phyloP scores from a whole-genome alignment of 257 asterid species.

The Ophiorrhiza pumila region DNA sequence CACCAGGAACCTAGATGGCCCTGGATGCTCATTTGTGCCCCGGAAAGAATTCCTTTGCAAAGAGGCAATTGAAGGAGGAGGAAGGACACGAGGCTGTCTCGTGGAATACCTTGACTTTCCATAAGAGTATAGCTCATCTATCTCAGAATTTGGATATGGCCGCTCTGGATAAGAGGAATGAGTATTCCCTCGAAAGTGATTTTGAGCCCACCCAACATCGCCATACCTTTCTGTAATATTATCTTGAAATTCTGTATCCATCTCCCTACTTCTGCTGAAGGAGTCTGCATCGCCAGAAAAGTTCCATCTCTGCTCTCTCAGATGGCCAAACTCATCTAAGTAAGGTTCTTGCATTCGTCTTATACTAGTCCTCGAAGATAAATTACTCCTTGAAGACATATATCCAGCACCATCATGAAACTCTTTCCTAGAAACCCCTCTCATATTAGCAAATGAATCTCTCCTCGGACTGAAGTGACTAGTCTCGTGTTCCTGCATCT shows the following conservation, averaged over 20 bases:
- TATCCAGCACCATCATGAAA: slow-evolving; percentile 56
- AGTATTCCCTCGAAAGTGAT: slow-evolving; percentile 36
- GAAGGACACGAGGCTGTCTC: slow-evolving; percentile 90
- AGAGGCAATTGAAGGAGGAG: slow-evolving; percentile 77
- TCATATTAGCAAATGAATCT: slow-evolving; percentile 52
- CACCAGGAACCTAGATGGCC: slow-evolving; percentile 39
- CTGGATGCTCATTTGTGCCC: slow-evolving; percentile 40
- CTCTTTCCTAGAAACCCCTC: slow-evolving; percentile 55
- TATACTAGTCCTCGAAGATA: slow-evolving; percentile 43
- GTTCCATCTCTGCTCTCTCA: slow-evolving; percentile 61
- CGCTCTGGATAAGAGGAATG: slow-evolving; percentile 53
- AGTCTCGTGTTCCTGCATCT: slow-evolving; percentile 48
- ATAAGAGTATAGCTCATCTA: slow-evolving; percentile 54
- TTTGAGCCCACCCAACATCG: slow-evolving; percentile 67
- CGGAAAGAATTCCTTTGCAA: slow-evolving; percentile 49
- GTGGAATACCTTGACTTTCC: slow-evolving; percentile 76
- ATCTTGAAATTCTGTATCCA: slow-evolving; percentile 55
- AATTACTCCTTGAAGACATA: too few species aligned
- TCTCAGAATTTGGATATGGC: slow-evolving; percentile 54
- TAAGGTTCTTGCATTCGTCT: slow-evolving; percentile 50
- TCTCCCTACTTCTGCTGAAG: slow-evolving; percentile 54
- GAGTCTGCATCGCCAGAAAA: slow-evolving; percentile 52
- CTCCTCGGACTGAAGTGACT: slow-evolving; percentile 57
- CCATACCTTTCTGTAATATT: slow-evolving; percentile 45
- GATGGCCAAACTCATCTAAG: slow-evolving; percentile 62